Base-by-base conservation (phyloP, 805 yeast genomes). In the Metschnikowia santaceciliae region DNA sequence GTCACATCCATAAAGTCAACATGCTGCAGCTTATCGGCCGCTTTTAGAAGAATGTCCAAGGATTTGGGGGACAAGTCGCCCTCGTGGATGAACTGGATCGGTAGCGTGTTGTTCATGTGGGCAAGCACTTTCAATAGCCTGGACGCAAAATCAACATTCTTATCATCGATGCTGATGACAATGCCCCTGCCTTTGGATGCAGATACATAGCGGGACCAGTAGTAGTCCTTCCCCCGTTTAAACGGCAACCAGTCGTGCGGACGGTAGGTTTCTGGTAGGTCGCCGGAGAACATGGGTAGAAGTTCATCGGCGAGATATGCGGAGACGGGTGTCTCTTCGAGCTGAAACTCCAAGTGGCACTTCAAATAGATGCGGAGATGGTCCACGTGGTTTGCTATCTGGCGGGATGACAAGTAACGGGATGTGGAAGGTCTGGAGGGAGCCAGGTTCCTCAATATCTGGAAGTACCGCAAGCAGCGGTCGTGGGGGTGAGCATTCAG, bases 1-100 rank as follows among this genome's bases (percentile, higher is more conserved):
- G 54, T 55, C 11, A 69, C 57, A 48, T 53, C 54, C 46, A 54
- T 45, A 13, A 56, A 56, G 26, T 46, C 50, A 22, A 56, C 52
- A 2, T 30, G 22, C 39, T 54, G 58, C 36, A 15, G 26, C 13
- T 47, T 42, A 7, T 49, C 48, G 8, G 47, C 53, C 3, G 51
- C 57, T 13, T 30, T 26, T 19, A 34, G n/a, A 30, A 40, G 47
- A 4, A 49, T 23, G 7, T 22, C 39, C 32, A 49, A 41, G 2
- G 57, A 46, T 6, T 40, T 17, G 1, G 38, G 37, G 3, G 57
- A 52, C 46, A 56, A 48, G 34, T 52, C 58, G 1, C 56, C 54
- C 23, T 46, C 50, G 40, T 56, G 58, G 11, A 56, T 50, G 17
- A 56, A 54, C 34, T 56, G 58, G 11, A 56, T 45, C 32, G 59